Evolutionary conservation across 192 early-diverging fungal genomes (phyloP).

Genomic region (Haplosporangium gracile): DNA sequence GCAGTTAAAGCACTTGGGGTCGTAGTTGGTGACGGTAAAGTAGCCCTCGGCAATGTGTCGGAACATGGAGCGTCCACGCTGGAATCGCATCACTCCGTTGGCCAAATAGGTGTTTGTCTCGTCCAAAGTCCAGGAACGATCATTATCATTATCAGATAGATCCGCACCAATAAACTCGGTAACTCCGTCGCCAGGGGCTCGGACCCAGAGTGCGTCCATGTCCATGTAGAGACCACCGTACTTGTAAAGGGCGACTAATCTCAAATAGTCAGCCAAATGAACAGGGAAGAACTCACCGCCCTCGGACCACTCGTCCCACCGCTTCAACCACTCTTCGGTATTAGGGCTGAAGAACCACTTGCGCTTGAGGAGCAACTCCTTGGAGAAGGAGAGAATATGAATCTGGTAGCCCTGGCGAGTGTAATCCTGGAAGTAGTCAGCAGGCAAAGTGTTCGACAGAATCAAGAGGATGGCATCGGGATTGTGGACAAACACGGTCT

Average conservation of each 20-base stretch:
- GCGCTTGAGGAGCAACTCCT: slow-evolving; percentile 63
- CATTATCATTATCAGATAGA: slow-evolving; percentile 57
- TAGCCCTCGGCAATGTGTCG: slow-evolving; percentile 64
- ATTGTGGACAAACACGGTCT: slow-evolving; percentile 70
- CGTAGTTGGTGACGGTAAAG: slow-evolving; percentile 63
- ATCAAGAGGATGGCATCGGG: slow-evolving; percentile 68
- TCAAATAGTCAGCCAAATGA: slow-evolving; percentile 69
- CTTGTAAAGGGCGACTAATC: slow-evolving; percentile 65
- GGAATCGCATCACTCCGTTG: slow-evolving; percentile 71
- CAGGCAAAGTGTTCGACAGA: slow-evolving; percentile 62
- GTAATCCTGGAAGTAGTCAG: slow-evolving; percentile 66
- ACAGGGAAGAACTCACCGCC: slow-evolving; percentile 64
- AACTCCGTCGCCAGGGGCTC: slow-evolving; percentile 61
- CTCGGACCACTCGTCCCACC: slow-evolving; percentile 68
- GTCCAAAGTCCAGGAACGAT: slow-evolving; percentile 67
- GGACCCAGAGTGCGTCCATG: slow-evolving; percentile 72
- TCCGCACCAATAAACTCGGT: slow-evolving; percentile 72
- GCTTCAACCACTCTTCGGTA: slow-evolving; percentile 63
- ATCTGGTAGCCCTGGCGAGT: slow-evolving; percentile 66
- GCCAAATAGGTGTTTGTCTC: slow-evolving; percentile 65
- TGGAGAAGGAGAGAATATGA: slow-evolving; percentile 66
- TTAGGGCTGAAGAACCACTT: slow-evolving; percentile 70
- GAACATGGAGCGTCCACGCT: slow-evolving; percentile 66
- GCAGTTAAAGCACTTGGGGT: slow-evolving; percentile 70
- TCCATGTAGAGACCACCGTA: slow-evolving; percentile 76